These are phyloP conservation scores for Dactylella cylindrospora DNA, from an alignment of 2,329 filamentous ascomycete species.

Conservation along the genomic window DNA sequence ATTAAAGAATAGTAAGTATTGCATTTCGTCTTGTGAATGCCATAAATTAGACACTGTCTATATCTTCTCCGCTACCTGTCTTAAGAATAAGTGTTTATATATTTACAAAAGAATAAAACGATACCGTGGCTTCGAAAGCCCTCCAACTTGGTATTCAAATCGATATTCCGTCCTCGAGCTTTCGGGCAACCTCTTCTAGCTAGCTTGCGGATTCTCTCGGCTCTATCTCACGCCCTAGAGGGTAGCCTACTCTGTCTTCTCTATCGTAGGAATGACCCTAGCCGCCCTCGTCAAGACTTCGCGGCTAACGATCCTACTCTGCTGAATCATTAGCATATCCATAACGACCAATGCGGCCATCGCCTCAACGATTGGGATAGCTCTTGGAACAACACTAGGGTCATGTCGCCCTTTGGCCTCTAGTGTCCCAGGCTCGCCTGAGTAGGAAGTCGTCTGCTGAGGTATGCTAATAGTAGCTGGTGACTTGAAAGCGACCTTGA, in stretches of 20 bases:
- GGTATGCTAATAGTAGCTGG: constrained; percentile 89
- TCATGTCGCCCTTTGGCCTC: constrained; percentile 94
- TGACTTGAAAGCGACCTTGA: constrained; percentile 92
- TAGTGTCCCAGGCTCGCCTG: constrained; percentile 71
- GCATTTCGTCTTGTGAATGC: too few relatives aligned
- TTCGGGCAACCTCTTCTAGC: too few relatives aligned
- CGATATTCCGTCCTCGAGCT: too few relatives aligned
- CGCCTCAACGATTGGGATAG: constrained; percentile 83
- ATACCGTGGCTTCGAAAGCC: too few relatives aligned
- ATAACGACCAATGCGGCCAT: constrained; percentile 89
- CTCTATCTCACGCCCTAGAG: constrained; percentile 16
- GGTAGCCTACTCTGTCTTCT: constrained; percentile 21
- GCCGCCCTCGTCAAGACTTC: constrained; percentile 31
- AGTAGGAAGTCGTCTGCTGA: constrained; percentile 80
- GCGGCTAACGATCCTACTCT: constrained; percentile 53
- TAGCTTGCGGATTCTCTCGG: too few relatives aligned
- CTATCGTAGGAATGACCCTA: constrained; percentile 23
- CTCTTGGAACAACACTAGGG: constrained; percentile 85
- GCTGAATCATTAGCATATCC: constrained; percentile 82
- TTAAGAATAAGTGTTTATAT: too few relatives aligned
- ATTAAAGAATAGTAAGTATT: too few relatives aligned
- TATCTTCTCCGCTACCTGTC: too few relatives aligned
- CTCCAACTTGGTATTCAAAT: too few relatives aligned
- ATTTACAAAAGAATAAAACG: too few relatives aligned
- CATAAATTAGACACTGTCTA: too few relatives aligned